These are phyloP conservation scores for Kentomonas sorsogonicus DNA, from an alignment of 208 protist genomes.

Conservation along the genomic window DNA sequence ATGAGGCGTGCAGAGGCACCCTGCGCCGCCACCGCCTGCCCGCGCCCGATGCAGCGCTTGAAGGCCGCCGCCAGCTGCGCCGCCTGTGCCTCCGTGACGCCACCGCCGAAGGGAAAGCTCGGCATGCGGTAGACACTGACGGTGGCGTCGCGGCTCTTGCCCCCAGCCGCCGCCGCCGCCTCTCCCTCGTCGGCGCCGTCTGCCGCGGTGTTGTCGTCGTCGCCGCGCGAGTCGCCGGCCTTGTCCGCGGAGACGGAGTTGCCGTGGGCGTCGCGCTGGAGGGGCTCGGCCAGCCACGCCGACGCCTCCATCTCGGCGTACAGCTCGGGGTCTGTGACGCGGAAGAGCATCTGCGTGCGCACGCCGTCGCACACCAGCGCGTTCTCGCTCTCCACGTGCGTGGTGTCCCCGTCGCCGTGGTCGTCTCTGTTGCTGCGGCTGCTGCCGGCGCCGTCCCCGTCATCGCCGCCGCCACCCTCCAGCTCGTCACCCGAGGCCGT, in stretches of 20 bases:
- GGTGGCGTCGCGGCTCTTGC: constrained; percentile 5
- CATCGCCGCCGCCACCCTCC: no score
- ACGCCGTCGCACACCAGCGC: constrained; percentile 71
- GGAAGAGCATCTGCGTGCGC: constrained; percentile 69
- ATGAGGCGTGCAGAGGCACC: constrained; percentile 30
- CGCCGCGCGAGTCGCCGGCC: constrained; percentile 18
- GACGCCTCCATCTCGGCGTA: constrained; percentile 60
- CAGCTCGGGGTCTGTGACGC: constrained; percentile 46
- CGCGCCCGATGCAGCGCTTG: constrained; percentile 26
- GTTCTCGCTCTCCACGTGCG: constrained; percentile 43
- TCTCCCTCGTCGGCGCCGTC: constrained; percentile 24
- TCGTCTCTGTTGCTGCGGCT: no score
- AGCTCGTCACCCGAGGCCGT: no score
- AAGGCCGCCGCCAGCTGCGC: constrained; percentile 45
- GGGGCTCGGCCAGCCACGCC: constrained; percentile 70
- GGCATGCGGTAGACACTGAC: constrained; percentile 63
- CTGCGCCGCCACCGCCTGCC: constrained; percentile 1
- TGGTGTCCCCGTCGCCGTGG: not conserved
- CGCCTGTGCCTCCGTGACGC: constrained; percentile 65
- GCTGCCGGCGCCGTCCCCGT: no score
- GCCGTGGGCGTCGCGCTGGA: constrained; percentile 37
- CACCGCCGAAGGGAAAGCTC: constrained; percentile 81
- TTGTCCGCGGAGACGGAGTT: constrained; percentile 13
- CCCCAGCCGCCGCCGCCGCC: constrained; percentile 2
- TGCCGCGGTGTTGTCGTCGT: constrained; percentile 7